phyloP scores from a whole-genome alignment of 495 filamentous ascomycete genomes.

The Penicillium angulare region DNA sequence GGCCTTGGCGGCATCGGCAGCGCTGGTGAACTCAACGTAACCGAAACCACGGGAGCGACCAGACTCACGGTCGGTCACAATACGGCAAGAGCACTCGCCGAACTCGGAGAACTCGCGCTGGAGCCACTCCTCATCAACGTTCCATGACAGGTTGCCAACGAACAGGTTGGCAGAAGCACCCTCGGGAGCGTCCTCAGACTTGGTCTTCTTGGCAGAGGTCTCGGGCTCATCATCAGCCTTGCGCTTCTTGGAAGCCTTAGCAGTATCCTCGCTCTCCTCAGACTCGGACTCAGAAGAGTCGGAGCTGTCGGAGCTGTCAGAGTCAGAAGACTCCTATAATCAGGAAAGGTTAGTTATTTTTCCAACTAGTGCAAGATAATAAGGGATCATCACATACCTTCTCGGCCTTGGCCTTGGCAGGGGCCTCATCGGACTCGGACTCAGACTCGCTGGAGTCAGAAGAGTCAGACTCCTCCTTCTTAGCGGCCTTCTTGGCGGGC shows the following conservation, averaged over 20 bases:
- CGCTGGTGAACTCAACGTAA: slow-evolving; percentile 84
- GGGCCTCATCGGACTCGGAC: slow-evolving; percentile 36
- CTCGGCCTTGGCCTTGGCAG: too few species aligned
- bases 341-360: slow-evolving; percentile 3
- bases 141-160: slow-evolving; percentile 93
- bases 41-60: slow-evolving; percentile 94
- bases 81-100: slow-evolving; percentile 71
- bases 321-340: slow-evolving; percentile 25
- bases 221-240: slow-evolving; percentile 73
- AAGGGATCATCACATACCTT: slow-evolving; percentile 26
- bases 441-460: slow-evolving; percentile 31
- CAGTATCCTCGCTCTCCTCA: slow-evolving; percentile 46
- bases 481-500: slow-evolving; percentile 38
- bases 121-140: slow-evolving; percentile 89
- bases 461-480: slow-evolving; percentile 29
- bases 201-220: slow-evolving; percentile 76
- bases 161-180: slow-evolving; percentile 74
- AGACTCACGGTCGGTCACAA: slow-evolving; percentile 79
- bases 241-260: slow-evolving; percentile 74
- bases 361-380: background rate
- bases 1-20: slow-evolving; percentile 71
- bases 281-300: slow-evolving; percentile 53
- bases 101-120: slow-evolving; percentile 80
- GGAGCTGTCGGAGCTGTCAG: slow-evolving; percentile 33
- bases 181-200: slow-evolving; percentile 65